phyloP scores from a whole-genome alignment of 495 filamentous ascomycete genomes.

The Neurospora sp. region DNA sequence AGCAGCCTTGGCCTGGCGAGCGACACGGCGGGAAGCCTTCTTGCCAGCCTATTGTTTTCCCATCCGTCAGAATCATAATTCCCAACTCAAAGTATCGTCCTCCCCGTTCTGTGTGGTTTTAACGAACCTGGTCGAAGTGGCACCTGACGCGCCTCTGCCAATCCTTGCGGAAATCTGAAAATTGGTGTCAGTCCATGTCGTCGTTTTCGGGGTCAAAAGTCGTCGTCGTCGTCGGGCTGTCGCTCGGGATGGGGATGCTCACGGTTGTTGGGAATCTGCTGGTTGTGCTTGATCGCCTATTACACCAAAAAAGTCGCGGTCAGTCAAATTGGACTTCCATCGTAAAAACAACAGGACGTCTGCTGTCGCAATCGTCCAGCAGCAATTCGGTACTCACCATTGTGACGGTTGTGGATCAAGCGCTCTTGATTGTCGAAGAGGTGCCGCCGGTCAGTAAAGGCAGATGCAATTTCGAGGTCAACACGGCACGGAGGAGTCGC shows the following conservation, averaged over 20 bases:
- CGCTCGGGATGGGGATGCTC: slow-evolving; percentile 31
- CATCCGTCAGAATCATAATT: slow-evolving; percentile 23
- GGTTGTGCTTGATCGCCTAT: slow-evolving; percentile 97
- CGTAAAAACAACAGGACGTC: slow-evolving; percentile 1
- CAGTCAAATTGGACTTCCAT: slow-evolving; percentile 5
- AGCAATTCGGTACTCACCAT: slow-evolving; percentile 18
- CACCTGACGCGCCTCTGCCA: slow-evolving; percentile 96
- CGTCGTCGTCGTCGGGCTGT: slow-evolving; percentile 6
- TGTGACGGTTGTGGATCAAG: slow-evolving; percentile 30
- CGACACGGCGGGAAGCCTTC: slow-evolving; percentile 82
- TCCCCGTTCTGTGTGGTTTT: slow-evolving; percentile 2
- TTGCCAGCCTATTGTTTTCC: slow-evolving; percentile 67
- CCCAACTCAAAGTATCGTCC: not conserved
- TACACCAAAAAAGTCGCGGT: slow-evolving; percentile 5
- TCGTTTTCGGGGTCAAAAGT: slow-evolving; percentile 1
- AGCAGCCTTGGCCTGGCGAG: slow-evolving; percentile 84
- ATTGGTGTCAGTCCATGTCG: slow-evolving; percentile 13
- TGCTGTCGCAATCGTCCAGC: slow-evolving; percentile 3
- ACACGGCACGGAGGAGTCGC: slow-evolving; percentile 16
- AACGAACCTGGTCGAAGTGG: slow-evolving; percentile 97
- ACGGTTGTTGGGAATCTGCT: slow-evolving; percentile 98
- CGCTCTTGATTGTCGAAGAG: slow-evolving; percentile 24
- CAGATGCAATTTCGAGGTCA: slow-evolving; percentile 31
- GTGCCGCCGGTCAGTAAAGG: slow-evolving; percentile 23
- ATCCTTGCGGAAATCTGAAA: slow-evolving; percentile 97